phyloP scores from a whole-genome alignment of 2,329 filamentous ascomycete species.

The Colletotrichum caudatum region DNA sequence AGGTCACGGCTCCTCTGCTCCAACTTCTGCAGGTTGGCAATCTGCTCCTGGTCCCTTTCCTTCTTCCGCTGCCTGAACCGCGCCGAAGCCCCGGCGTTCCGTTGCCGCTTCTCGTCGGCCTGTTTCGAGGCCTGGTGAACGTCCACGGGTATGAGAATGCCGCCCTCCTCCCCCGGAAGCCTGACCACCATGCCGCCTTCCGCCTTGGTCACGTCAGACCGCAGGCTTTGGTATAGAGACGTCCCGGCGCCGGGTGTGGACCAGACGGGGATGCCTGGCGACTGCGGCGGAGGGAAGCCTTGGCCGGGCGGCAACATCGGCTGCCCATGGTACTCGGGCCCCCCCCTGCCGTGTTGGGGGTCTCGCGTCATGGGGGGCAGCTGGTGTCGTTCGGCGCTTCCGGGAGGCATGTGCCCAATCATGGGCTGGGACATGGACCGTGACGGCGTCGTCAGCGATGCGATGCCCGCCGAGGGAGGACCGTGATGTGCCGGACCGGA shows the following conservation, averaged over 20 bases:
- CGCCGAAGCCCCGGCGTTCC: constrained; percentile 88
- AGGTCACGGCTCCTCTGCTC: constrained; percentile 77
- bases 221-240: constrained; percentile 44
- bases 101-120: constrained; percentile 85
- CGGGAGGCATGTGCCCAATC: constrained; percentile 45
- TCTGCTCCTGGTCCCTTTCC: constrained; percentile 81
- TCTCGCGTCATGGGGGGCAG: constrained; percentile 39
- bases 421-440: constrained; percentile 54
- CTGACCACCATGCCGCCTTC: constrained; percentile 43
- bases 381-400: constrained; percentile 43
- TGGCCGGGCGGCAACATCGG: constrained; percentile 27
- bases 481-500: constrained; percentile 39
- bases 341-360: constrained; percentile 19
- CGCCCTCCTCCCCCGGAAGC: constrained; percentile 50
- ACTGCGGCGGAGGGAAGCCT: constrained; percentile 23
- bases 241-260: constrained; percentile 52
- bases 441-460: constrained; percentile 46
- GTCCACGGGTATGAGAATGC: constrained; percentile 76
- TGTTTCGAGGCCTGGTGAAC: constrained; percentile 84
- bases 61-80: constrained; percentile 85
- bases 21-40: constrained; percentile 75
- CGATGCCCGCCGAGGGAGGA: constrained; percentile 43
- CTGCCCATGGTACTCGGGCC: constrained; percentile 30
- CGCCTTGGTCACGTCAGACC: constrained; percentile 37
- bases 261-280: constrained; percentile 45